phyloP scores from a whole-genome alignment of 345 rosid genomes.

The Melaleuca quinquenervia region DNA sequence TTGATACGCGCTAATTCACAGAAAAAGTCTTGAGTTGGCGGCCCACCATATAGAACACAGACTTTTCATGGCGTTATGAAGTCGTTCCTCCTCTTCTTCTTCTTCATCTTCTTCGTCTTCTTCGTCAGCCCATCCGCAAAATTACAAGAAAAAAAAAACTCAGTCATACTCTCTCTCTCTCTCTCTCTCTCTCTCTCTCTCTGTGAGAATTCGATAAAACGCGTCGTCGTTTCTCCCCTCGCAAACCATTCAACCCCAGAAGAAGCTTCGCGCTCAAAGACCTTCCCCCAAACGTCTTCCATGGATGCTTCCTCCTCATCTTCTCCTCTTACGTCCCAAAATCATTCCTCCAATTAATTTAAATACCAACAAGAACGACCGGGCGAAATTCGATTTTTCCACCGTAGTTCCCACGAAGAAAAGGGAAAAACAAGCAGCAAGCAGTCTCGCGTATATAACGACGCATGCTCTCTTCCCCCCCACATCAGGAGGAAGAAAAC shows the following conservation, averaged over 20 bases:
- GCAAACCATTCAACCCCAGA: neutral
- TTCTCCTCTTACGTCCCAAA: neutral
- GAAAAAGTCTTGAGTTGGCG: neutral
- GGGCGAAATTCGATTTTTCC: slow-evolving; percentile 10
- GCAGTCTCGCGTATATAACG: neutral
- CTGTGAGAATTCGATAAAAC: neutral
- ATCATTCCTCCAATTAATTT: neutral
- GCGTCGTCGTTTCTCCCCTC: neutral
- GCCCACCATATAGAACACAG: neutral
- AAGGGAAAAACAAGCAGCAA: neutral
- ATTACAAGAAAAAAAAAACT: too few species aligned
- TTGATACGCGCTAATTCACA: neutral
- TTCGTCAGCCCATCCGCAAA: too few species aligned
- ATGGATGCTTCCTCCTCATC: neutral
- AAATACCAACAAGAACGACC: slow-evolving; percentile 6
- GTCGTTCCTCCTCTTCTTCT: too few species aligned
- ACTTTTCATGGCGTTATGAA: neutral
- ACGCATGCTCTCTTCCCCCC: neutral
- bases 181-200: neutral
- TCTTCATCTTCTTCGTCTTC: too few species aligned
- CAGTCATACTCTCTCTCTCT: neutral
- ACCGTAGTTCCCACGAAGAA: neutral
- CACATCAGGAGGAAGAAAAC: neutral
- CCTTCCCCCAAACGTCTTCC: neutral
- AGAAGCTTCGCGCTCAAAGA: neutral